A percentile compares a stretch with the other conserved stretches of the same genome.
Conservation (phyloP, 495 filamentous ascomycete genomes). For the Xylaria scruposa region DNA sequence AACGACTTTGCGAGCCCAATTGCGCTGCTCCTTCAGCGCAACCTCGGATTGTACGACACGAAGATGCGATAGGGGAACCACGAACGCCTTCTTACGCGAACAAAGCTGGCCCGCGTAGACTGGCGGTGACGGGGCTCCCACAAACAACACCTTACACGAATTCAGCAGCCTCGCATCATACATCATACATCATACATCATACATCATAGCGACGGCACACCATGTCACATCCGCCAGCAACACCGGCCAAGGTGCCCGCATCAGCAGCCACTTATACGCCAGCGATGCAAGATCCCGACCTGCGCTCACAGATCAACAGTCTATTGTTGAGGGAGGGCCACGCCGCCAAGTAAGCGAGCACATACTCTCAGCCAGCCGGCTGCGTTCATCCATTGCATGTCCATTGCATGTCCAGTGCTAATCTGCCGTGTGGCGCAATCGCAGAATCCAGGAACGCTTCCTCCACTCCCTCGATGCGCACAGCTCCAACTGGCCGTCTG, state of each 20-base stretch:
- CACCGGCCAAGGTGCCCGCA: constrained; percentile 59
- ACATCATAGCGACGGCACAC: neutral
- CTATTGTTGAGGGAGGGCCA: constrained; percentile 56
- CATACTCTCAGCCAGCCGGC: neutral
- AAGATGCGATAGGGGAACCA: neutral
- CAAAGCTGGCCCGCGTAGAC: constrained; percentile 5
- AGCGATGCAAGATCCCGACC: constrained; percentile 57
- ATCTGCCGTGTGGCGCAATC: neutral
- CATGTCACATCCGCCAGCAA: constrained; percentile 54
- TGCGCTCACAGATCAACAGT: constrained; percentile 61
- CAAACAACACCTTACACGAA: neutral
- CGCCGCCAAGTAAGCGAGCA: constrained; percentile 49
- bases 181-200: neutral
- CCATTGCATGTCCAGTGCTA: neutral
- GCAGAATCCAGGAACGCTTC: constrained; percentile 63
- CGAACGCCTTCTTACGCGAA: neutral
- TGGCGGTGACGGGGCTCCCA: neutral
- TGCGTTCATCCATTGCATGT: neutral
- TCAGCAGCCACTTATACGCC: constrained; percentile 57
- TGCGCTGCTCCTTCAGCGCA: neutral
- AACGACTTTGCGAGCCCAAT: neutral
- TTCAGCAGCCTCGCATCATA: constrained; percentile 6
- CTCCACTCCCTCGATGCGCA: constrained; percentile 59
- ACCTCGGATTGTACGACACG: neutral
- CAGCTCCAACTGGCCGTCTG: constrained; percentile 61